phyloP scores from a whole-genome alignment of 768 basidiomycete genomes.

The Leucocoprinus birnbaumii region DNA sequence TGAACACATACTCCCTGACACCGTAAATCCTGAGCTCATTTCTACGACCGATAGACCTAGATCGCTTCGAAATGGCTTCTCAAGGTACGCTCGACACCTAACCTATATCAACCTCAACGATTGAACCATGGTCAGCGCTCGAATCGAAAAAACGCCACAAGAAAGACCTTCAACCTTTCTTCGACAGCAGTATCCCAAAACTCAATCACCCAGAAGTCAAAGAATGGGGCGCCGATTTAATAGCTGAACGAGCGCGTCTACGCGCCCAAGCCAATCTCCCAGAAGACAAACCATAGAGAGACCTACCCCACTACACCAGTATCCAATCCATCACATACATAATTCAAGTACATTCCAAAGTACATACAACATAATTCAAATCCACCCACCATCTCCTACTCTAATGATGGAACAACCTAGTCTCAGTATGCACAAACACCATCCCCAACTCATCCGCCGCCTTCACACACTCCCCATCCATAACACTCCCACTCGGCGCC shows the following conservation, averaged over 20 bases:
- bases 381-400: conserved; percentile 1
- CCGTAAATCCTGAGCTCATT: no score
- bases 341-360: neutral
- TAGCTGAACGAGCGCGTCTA: conserved; percentile 40
- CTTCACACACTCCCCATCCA: conserved; percentile 96
- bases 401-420: conserved; percentile 91
- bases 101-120: neutral
- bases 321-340: neutral
- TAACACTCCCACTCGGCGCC: conserved; percentile 91
- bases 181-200: conserved; percentile 74
- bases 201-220: conserved; percentile 71
- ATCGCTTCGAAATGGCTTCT: conserved; percentile 84
- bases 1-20: no score
- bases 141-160: conserved; percentile 67
- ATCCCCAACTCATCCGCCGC: conserved; percentile 92
- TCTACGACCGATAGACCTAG: conserved; percentile 55
- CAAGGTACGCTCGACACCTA: conserved; percentile 49
- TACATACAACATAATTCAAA: conserved; percentile 6
- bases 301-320: no score
- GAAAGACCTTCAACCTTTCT: conserved; percentile 65
- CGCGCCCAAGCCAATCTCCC: neutral
- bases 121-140: conserved; percentile 38
- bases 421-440: conserved; percentile 85
- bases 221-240: conserved; percentile 62
- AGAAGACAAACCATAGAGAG: neutral